These are phyloP conservation scores for Aspergillus uvarum DNA, from an alignment of 2,329 filamentous ascomycete genomes.

Conservation along the genomic window DNA sequence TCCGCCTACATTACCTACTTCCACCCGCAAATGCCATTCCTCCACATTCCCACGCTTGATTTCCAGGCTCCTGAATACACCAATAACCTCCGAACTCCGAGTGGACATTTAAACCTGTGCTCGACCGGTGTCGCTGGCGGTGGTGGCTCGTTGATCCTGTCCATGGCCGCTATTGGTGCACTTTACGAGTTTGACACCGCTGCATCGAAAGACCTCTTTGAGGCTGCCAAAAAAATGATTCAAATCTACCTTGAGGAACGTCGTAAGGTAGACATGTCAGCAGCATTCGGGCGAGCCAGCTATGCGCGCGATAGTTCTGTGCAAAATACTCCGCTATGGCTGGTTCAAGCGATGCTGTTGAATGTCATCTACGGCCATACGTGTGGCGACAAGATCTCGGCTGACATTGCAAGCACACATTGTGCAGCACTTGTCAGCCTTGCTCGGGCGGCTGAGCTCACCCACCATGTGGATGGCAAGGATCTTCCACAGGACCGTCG, in stretches of 20 bases:
- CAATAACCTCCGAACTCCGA: slow-evolving; percentile 59
- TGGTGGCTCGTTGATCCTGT: slow-evolving; percentile 80
- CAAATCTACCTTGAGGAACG: slow-evolving; percentile 88
- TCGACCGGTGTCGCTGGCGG: slow-evolving; percentile 65
- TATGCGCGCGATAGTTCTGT: slow-evolving; percentile 60
- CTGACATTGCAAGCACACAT: slow-evolving; percentile 89
- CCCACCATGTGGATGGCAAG: slow-evolving; percentile 46
- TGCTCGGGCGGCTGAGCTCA: slow-evolving; percentile 81
- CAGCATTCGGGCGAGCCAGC: slow-evolving; percentile 55
- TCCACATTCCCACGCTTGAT: slow-evolving; percentile 86
- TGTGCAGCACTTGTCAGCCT: slow-evolving; percentile 88
- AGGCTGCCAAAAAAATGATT: slow-evolving; percentile 94
- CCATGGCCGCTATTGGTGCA: slow-evolving; percentile 82
- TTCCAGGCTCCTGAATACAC: slow-evolving; percentile 76
- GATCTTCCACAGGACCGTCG: slow-evolving; percentile 41
- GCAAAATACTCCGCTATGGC: slow-evolving; percentile 81
- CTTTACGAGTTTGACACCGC: slow-evolving; percentile 82
- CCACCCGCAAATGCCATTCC: slow-evolving; percentile 91
- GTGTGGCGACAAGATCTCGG: slow-evolving; percentile 84
- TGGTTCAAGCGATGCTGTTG: slow-evolving; percentile 94
- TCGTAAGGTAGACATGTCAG: slow-evolving; percentile 76
- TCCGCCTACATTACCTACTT: slow-evolving; percentile 88
- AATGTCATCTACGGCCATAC: slow-evolving; percentile 96
- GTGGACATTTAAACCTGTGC: slow-evolving; percentile 51
- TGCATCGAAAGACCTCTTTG: slow-evolving; percentile 81